Evolutionary conservation across 345 rosid species (phyloP), one percentile per base, ranked within the genome.

Genomic region (Pelargonium nanum): DNA sequence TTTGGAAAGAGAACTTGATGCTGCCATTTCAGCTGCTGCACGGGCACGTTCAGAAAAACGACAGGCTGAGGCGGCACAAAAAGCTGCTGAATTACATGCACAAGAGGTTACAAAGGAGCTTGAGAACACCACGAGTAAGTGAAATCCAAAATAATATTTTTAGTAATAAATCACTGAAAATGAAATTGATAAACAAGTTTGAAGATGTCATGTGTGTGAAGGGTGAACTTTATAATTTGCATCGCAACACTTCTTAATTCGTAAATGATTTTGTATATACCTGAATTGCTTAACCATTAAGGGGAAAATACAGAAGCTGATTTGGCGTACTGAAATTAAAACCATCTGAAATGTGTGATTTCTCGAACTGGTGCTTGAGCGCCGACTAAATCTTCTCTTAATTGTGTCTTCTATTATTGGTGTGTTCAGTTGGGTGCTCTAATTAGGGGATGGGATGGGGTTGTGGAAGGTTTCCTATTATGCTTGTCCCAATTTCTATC

Each of bases 21-120:
- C 95, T 53, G 96, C 99, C 58, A 88, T 94, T 40, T 81, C 95
- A 63, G 95, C 99, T 19, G 93, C 95, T 53, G 99, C 96, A 23
- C 91, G 77, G 78, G 89, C 95, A 68, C 96, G 95, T 15, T 73
- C 91, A 16, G 97, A 90, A 71, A 94, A 90, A 76, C 80, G 95
- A 26, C 96, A 83, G 60, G 97, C 99, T 28, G 96, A 94, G 77
- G 80, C 95, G 1, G 84, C 82, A 45, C 99, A 94, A 34, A 90
- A 82, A 62, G 85, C 93, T 72, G 91, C 96, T 61, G 97, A 94
- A 56, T 72, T 74, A 71, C 88, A 81, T 53, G 82, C 90, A 5
- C 91, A 71, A 28, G 95, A 88, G 71, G 78, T 90, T 40, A 86
- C 86, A 0, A 86, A 64, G 68, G 99, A 94, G 80, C 96, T 94